Evolutionary conservation across 2,329 filamentous ascomycete genomes (phyloP), one percentile per base, ranked within the genome.

Genomic region (Alternaria ethzedia): DNA sequence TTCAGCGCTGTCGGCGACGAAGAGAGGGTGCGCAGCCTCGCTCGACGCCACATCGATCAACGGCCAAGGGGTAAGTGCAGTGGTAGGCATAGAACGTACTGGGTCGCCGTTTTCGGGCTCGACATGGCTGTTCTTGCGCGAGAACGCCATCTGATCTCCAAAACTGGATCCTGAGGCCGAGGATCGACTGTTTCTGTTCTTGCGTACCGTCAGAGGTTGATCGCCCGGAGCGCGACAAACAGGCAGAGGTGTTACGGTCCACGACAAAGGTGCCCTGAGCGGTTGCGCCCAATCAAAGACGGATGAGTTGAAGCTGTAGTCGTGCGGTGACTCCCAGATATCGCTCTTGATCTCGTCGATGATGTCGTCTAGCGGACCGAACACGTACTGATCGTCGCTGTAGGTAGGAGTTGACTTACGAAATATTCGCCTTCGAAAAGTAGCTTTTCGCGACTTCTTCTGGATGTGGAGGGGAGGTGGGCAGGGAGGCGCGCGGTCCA

Each of bases 341-440:
- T 74, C 62, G 61, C 68, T 70, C 43, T 70, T 72, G 55, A 79
- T 79, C 58, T 74, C 71, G 65, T 73, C 68, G 65, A 79, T 78
- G 44, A 79, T 78, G 59, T 79, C 76, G 70, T 79, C 76, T 17
- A 79, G 56, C 43, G 74, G 74, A 25, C 75, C 75, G 21, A 63
- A 57, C 17, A 55, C 58, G 50, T 58, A 61, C 41, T 67, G 46
- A 25, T 64, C 25, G 57, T 50, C 36, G 43, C 32, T 50, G 12
- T 57, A 59, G 23, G 51, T 52, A 43, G 67, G 63, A 13, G 52
- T 66, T 28, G 71, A 67, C 65, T 72, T 77, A 61, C 70, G 75
- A 10, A 70, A 58, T 21, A 72, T 62, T n/a, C 63, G 70, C 13
- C 65, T 68, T 45, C 71, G 71, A 54, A 76, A 72, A n/a, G 70